phyloP scores from a whole-genome alignment of 768 basidiomycete genomes.

The Lentinula edodes region DNA sequence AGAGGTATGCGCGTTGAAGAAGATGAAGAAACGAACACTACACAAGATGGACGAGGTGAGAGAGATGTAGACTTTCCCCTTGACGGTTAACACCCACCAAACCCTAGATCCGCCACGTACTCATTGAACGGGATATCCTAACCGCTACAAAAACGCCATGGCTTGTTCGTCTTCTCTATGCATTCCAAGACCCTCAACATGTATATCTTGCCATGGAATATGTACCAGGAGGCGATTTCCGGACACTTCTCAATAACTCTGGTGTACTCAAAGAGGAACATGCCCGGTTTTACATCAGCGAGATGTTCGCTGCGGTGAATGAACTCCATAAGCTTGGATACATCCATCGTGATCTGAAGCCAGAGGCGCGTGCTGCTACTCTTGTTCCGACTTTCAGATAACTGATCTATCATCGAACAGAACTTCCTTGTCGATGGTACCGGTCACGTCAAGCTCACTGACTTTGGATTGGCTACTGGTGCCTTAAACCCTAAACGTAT shows the following conservation, averaged over 20 bases:
- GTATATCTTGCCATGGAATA: constrained; percentile 99
- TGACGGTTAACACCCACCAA: not conserved
- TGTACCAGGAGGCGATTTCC: constrained; percentile 97
- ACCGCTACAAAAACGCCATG: constrained; percentile 97
- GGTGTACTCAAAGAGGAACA: constrained; percentile 97
- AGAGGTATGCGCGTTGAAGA: constrained; percentile 96
- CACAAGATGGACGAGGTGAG: constrained; percentile 97
- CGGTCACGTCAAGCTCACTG: constrained; percentile 96
- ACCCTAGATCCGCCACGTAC: constrained; percentile 85
- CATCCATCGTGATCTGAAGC: constrained; percentile 96
- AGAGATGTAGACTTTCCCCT: constrained; percentile 1
- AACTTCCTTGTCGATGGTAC: constrained; percentile 95
- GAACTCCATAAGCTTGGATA: constrained; percentile 97
- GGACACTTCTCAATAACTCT: constrained; percentile 95
- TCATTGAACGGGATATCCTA: constrained; percentile 95
- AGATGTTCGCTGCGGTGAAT: constrained; percentile 94
- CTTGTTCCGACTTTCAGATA: not conserved
- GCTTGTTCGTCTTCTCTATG: constrained; percentile 92
- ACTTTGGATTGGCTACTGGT: constrained; percentile 96
- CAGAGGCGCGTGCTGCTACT: constrained; percentile 60
- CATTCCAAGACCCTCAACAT: constrained; percentile 88
- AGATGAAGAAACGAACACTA: constrained; percentile 91
- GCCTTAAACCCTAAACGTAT: constrained; percentile 92
- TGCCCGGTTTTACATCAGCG: constrained; percentile 93
- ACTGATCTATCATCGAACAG: constrained; percentile 30